These are phyloP conservation scores for Yamagishiella unicocca DNA, from an alignment of 139 green algal genomes.

Conservation along the genomic window DNA sequence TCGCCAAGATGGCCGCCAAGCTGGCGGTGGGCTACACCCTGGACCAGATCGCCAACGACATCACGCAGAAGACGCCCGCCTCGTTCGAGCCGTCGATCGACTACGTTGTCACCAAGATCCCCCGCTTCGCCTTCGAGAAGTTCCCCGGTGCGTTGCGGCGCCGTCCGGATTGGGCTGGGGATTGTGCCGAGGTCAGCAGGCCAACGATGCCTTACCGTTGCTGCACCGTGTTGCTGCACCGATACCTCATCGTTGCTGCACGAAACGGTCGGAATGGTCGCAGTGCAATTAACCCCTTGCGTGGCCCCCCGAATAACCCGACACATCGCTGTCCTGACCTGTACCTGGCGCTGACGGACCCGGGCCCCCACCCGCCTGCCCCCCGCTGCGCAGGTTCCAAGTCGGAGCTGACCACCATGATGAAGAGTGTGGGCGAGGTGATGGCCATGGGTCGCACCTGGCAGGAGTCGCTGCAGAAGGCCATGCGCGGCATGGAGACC, in stretches of 20 bases:
- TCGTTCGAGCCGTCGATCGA: constrained; percentile 99
- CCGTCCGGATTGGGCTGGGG: no score
- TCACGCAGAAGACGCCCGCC: constrained; percentile 98
- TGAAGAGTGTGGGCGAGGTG: constrained; percentile 97
- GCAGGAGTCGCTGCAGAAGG: constrained; percentile 97
- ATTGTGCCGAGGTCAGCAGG: no score
- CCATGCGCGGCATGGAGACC: constrained; percentile 94
- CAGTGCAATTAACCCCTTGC: no score
- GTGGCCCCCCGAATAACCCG: no score
- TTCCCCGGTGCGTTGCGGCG: constrained; percentile 90
- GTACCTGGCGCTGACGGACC: neutral
- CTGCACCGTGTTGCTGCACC: no score
- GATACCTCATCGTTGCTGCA: no score
- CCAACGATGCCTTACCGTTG: no score
- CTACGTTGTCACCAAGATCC: constrained; percentile 98
- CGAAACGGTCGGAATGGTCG: no score
- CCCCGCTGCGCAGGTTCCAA: constrained; percentile 84
- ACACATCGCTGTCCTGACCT: neutral
- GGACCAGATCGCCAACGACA: constrained; percentile 99
- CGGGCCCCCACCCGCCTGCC: neutral
- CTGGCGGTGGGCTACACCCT: constrained; percentile 97
- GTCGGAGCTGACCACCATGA: constrained; percentile 92
- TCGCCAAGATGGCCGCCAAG: constrained; percentile 99
- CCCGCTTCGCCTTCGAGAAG: constrained; percentile 98
- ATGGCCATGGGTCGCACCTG: constrained; percentile 99